These are phyloP conservation scores for Didymella lethalis DNA, from an alignment of 2,329 filamentous ascomycete genomes.

Conservation along the genomic window DNA sequence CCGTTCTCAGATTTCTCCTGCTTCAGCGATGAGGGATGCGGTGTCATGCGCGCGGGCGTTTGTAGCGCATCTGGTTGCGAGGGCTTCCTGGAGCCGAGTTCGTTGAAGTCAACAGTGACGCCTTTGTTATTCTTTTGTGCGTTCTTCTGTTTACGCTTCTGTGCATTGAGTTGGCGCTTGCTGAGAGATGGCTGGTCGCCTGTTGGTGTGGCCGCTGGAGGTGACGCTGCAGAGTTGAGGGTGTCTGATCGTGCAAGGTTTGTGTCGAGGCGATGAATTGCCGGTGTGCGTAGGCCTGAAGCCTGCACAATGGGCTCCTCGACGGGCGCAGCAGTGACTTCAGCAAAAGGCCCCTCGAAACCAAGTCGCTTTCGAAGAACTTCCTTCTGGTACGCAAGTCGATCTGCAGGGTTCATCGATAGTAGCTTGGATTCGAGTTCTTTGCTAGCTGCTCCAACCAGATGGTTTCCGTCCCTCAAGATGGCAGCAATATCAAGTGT, in stretches of 20 bases:
- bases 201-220: conserved; percentile 54
- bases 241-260: conserved; percentile 56
- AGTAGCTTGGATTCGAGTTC: conserved; percentile 86
- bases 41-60: conserved; percentile 56
- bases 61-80: conserved; percentile 66
- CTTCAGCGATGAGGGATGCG: conserved; percentile 62
- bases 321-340: conserved; percentile 78
- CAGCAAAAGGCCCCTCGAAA: conserved; percentile 81
- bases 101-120: conserved; percentile 84
- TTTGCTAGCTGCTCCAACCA: conserved; percentile 81
- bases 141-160: conserved; percentile 93
- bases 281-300: conserved; percentile 47
- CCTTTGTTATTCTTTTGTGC: conserved; percentile 90
- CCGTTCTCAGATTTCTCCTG: conserved; percentile 69
- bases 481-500: conserved; percentile 80
- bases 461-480: conserved; percentile 80
- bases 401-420: conserved; percentile 78
- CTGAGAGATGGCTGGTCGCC: conserved; percentile 69
- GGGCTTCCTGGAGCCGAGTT: conserved; percentile 66
- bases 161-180: conserved; percentile 89
- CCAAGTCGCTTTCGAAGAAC: conserved; percentile 83
- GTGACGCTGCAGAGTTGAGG: conserved; percentile 56
- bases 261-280: conserved; percentile 61
- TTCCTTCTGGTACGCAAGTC: conserved; percentile 88
- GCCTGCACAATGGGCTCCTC: conserved; percentile 63